phyloP scores from a whole-genome alignment of 768 basidiomycete genomes.

The Leucocoprinus birnbaumii region DNA sequence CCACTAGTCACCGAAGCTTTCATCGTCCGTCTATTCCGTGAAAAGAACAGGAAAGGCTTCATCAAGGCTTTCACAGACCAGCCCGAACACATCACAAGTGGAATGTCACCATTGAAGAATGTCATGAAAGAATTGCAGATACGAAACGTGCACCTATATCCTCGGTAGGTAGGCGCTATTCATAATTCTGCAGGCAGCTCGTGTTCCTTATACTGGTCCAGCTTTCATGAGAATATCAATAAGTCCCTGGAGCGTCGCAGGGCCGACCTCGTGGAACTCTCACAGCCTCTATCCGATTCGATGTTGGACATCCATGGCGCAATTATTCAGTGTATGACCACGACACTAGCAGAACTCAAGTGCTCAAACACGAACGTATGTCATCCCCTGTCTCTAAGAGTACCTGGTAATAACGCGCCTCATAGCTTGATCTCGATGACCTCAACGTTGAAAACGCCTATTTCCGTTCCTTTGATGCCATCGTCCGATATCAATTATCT shows the following conservation, averaged over 20 bases:
- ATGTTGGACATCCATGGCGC: constrained; percentile 94
- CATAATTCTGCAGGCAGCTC: neutral
- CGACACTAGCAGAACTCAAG: constrained; percentile 86
- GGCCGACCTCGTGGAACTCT: constrained; percentile 90
- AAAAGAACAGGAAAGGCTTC: constrained; percentile 88
- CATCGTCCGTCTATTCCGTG: constrained; percentile 86
- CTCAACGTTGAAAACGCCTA: constrained; percentile 91
- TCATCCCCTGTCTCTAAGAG: neutral
- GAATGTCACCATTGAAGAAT: constrained; percentile 86
- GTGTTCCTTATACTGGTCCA: constrained; percentile 23
- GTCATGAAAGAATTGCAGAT: constrained; percentile 93
- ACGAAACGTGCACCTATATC: constrained; percentile 87
- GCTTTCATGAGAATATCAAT: constrained; percentile 90
- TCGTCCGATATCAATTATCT: constrained; percentile 88
- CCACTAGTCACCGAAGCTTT: constrained; percentile 87
- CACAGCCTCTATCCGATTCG: constrained; percentile 76
- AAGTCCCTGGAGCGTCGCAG: constrained; percentile 75
- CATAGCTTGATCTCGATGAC: constrained; percentile 92
- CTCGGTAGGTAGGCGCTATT: constrained; percentile 52
- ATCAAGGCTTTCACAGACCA: constrained; percentile 97
- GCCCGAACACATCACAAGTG: constrained; percentile 91
- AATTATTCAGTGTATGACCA: constrained; percentile 92
- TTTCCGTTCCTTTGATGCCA: constrained; percentile 86
- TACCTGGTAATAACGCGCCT: neutral
- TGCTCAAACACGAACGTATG: constrained; percentile 72